Base-by-base conservation (phyloP, 148 eudicot species). In the Amaranthus palmeri region DNA sequence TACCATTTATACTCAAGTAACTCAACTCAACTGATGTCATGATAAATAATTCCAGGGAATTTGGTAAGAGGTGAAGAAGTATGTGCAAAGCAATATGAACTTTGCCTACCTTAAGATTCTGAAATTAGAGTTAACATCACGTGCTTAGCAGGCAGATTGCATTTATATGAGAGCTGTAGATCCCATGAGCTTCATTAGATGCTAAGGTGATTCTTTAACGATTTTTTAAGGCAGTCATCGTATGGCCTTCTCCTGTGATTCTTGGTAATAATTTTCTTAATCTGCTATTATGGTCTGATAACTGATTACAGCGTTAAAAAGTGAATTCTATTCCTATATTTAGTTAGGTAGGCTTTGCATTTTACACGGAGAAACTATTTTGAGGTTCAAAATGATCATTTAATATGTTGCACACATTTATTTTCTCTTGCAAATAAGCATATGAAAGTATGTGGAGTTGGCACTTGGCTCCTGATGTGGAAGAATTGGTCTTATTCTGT, bases 131-230 rank as follows among this genome's bases (percentile, higher is more conserved):
- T 65, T 36, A 71, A 45, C 4, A 4, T 54, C 36, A 65, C 57
- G 8, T 74, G 65, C 64, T 46, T 65, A 46, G 8, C 56, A 56
- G 45, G 44, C 56, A 25, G 64, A 46, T 66, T 74, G 45, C n/a
- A 13, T 57, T 15, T 6, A 47, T 36, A 47, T 46, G 48, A 59
- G 64, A 74, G 55, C 55, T 65, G 54, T 65, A 47, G 54, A 13
- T 17, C 44, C 55, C 25, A 18, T 55, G 54, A 48, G 68, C 8
- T 7, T 18, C n/a, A 65, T 43, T 60, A 12, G 58, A 43, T 14
- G 61, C 53, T 42, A 17, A 53, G 61, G 50, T 11, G 42, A 36
- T 66, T 54, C 36, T 53, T 46, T 43, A 51, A 50, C 44, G 25
- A 10, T 63, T 10, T 10, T 52, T 45, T 17, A n/a, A 52, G 48